Conservation (phyloP, 2,329 filamentous ascomycete species). For the Epichloe sp. region DNA sequence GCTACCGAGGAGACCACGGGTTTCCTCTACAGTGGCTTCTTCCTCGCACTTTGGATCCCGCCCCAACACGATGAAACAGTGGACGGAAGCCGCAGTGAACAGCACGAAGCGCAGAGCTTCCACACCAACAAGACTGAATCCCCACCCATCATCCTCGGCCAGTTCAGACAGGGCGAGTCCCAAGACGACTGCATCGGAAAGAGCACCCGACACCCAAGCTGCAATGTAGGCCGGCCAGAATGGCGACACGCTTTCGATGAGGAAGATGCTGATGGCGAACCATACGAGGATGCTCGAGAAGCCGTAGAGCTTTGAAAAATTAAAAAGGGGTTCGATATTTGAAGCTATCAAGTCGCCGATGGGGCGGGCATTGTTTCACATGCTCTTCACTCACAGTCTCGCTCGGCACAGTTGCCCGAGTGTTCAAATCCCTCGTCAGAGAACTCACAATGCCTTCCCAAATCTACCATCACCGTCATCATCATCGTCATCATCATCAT, state of each 20-base stretch:
- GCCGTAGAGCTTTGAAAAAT: not conserved
- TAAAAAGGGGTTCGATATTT: not conserved
- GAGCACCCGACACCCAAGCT: conserved; percentile 3
- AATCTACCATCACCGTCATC: not conserved
- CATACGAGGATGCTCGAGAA: conserved; percentile 5
- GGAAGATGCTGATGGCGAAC: conserved; percentile 4
- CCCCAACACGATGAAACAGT: not conserved
- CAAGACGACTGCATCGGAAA: conserved; percentile 3
- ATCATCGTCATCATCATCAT: not conserved
- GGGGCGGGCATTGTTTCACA: not conserved
- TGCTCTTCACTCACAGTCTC: not conserved
- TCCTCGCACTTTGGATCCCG: not conserved
- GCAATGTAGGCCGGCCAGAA: conserved; percentile 7
- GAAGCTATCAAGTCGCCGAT: not conserved
- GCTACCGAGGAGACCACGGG: not conserved
- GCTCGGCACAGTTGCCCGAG: not conserved
- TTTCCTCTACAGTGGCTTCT: conserved; percentile 1
- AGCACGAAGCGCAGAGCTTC: not conserved
- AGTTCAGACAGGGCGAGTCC: not conserved
- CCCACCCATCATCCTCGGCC: not conserved
- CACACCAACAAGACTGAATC: not conserved
- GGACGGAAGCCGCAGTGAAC: not conserved
- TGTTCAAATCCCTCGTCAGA: not conserved
- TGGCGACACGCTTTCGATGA: conserved; percentile 4
- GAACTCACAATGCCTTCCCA: not conserved